Evolutionary conservation across 306 rosid genomes (phyloP), one percentile per base, ranked within the genome.

Genomic region (Casuarina cunninghamiana): DNA sequence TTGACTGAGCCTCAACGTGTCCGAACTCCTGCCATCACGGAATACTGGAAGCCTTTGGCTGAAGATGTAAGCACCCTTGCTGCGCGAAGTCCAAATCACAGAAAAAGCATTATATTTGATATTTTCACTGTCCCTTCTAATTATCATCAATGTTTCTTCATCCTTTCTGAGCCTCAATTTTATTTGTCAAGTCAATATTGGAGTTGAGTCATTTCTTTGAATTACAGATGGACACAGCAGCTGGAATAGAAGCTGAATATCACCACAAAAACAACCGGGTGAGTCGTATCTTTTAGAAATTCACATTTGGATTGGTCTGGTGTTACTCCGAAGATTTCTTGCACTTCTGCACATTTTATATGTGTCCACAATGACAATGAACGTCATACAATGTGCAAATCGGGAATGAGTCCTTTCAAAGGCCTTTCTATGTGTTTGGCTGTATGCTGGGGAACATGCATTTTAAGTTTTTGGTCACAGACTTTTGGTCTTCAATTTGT

Each of bases 181-280:
- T 2, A 10, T 72, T 46, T 49, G 57, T 62, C 17, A 61, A 75
- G 12, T 21, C 26, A 21, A 21, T 74, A 80, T 67, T 17, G 45
- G 79, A 48, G 71, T 75, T 55, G 48, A 55, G 42, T 69, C 17
- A 11, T 82, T 74, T 75, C 37, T 53, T 81, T 53, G 51, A 46
- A 79, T 82, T 82, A 54, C 91, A 92, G 98, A 95, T 92, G 97
- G 97, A 95, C 19, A 90, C 86, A 73, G 62, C 91, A 53, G 96
- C 98, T 71, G 97, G 98, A 69, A 95, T 92, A 73, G 98, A 95
- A 86, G 87, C 92, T 72, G 98, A 92, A 41, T 95, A 95, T 83
- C 97, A 95, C 82, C 97, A 82, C 90, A 95, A 90, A 86, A 92
- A 86, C 79, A 88, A 72, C 79, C 85, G 97, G 89, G 97, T 92